These are phyloP conservation scores for Diutina scorzettiae DNA, from an alignment of 1,139 yeast genomes.

Conservation along the genomic window DNA sequence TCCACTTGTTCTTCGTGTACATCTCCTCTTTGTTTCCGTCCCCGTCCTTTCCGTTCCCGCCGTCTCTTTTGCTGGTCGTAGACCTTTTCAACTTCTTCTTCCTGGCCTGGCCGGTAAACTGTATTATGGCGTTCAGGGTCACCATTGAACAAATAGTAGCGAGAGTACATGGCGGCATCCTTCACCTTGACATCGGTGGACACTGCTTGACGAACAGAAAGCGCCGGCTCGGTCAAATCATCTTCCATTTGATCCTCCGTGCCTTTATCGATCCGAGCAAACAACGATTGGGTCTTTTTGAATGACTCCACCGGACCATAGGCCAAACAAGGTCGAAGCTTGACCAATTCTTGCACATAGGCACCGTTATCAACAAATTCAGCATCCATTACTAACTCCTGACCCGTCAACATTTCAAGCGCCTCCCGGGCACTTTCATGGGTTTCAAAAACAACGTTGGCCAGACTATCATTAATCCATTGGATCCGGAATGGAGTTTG, in stretches of 20 bases:
- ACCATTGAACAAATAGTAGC: conserved; percentile 63
- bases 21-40: neutral
- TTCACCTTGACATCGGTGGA: conserved; percentile 45
- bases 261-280: conserved; percentile 11
- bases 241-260: conserved; percentile 25
- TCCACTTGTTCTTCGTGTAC: neutral
- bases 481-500: conserved; percentile 32
- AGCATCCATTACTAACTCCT: conserved; percentile 6
- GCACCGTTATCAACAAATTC: conserved; percentile 11
- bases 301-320: conserved; percentile 27
- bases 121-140: conserved; percentile 38
- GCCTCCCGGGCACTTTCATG: conserved; percentile 34
- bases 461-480: conserved; percentile 60
- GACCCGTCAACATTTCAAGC: conserved; percentile 16
- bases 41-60: neutral
- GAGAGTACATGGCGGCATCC: conserved; percentile 46
- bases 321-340: conserved; percentile 26
- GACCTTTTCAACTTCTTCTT: neutral
- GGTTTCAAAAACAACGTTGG: conserved; percentile 41
- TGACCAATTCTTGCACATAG: conserved; percentile 17
- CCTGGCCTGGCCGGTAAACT: neutral
- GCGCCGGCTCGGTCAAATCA: conserved; percentile 26
- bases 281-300: conserved; percentile 19
- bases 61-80: neutral
- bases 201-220: conserved; percentile 39